Evolutionary conservation across 169 alveolate genomes (phyloP).

Genomic region (Theileria sp.): DNA sequence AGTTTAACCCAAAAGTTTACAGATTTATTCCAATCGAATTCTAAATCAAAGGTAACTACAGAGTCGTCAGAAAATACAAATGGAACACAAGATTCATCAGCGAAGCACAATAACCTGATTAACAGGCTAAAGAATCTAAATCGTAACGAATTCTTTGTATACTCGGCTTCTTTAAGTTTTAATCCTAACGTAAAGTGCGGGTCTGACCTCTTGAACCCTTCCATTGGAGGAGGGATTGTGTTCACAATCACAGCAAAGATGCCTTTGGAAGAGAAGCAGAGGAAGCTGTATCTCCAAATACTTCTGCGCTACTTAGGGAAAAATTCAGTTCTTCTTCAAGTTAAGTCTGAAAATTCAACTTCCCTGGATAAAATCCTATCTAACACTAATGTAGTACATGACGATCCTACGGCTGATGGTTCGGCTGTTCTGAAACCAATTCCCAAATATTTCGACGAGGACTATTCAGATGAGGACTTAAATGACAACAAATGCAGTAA

Average conservation of each 20-base stretch:
- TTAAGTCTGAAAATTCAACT: conserved; percentile 28
- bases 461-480: conserved; percentile 27
- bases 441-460: conserved; percentile 61
- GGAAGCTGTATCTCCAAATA: conserved; percentile 42
- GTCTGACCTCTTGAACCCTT: conserved; percentile 25
- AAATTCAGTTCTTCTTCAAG: conserved; percentile 39
- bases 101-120: conserved; percentile 27
- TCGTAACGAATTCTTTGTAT: conserved; percentile 62
- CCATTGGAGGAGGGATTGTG: conserved; percentile 61
- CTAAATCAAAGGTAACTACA: neutral
- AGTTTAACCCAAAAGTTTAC: neutral
- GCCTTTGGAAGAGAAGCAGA: conserved; percentile 47
- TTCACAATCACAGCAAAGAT: conserved; percentile 66
- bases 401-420: neutral
- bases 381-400: neutral
- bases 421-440: conserved; percentile 28
- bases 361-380: neutral
- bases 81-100: conserved; percentile 3
- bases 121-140: conserved; percentile 34
- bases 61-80: neutral
- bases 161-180: conserved; percentile 52
- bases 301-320: conserved; percentile 49
- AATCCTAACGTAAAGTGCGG: conserved; percentile 34
- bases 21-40: conserved; percentile 15
- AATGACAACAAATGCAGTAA: conserved; percentile 18